These are phyloP conservation scores for Orbilia javanica DNA, from an alignment of 2,329 filamentous ascomycete genomes.

Conservation along the genomic window DNA sequence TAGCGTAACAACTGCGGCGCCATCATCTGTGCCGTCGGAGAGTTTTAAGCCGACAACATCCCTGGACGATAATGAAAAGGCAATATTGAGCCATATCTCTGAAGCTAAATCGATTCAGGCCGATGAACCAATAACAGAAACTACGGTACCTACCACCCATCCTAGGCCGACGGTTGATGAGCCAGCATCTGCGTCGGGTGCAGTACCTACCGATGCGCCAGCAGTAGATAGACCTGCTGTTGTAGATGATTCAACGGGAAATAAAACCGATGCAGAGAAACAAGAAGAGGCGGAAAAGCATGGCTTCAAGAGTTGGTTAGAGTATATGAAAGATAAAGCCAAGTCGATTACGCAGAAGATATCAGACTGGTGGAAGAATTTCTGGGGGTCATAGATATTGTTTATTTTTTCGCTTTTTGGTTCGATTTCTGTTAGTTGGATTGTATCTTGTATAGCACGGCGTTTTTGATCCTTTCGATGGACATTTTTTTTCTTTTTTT, in stretches of 20 bases:
- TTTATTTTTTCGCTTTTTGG: constrained; percentile 4
- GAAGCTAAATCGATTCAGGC: constrained; percentile 54
- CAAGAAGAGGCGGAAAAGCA: constrained; percentile 54
- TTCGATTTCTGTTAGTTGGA: neutral
- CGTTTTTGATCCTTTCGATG: constrained; percentile 20
- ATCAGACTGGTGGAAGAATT: constrained; percentile 61
- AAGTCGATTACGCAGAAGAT: constrained; percentile 60
- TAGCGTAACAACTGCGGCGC: constrained; percentile 30
- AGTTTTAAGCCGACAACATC: constrained; percentile 47
- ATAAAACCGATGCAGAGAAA: constrained; percentile 55
- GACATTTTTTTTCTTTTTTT: constrained; percentile 6
- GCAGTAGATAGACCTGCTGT: constrained; percentile 24
- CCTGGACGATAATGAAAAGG: constrained; percentile 44
- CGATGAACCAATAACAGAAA: constrained; percentile 44
- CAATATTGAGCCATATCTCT: constrained; percentile 54
- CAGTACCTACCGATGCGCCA: constrained; percentile 27
- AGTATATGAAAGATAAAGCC: constrained; percentile 60
- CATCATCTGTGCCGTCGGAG: constrained; percentile 6
- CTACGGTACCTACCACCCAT: neutral
- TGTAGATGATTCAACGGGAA: constrained; percentile 34
- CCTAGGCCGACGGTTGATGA: constrained; percentile 41
- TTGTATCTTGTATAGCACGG: constrained; percentile 21
- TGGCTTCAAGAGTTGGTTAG: constrained; percentile 59
- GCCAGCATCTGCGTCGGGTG: constrained; percentile 9
- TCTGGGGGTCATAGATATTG: constrained; percentile 58